Conservation (phyloP, 129 eudicot species). For the Lactuca saligna region DNA sequence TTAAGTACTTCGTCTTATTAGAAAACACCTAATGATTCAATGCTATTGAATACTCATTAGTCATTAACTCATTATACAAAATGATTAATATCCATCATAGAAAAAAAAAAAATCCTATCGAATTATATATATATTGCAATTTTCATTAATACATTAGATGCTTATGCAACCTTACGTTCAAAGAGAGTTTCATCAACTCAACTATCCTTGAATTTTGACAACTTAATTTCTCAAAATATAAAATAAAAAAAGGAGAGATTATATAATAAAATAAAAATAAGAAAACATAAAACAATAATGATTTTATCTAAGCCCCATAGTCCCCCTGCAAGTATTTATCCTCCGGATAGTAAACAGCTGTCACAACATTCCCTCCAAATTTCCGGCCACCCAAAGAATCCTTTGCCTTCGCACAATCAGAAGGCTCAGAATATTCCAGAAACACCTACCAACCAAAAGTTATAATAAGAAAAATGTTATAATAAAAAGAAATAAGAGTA, state of each 20-base stretch:
- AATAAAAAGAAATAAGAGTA: no score
- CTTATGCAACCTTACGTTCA: neutral
- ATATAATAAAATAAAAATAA: neutral
- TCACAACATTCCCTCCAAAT: slow-evolving; percentile 83
- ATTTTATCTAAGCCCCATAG: slow-evolving; percentile 41
- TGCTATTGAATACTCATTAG: neutral
- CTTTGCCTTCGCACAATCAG: slow-evolving; percentile 66
- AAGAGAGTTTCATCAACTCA: neutral
- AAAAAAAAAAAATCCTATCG: neutral
- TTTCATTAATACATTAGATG: neutral
- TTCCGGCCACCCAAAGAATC: slow-evolving; percentile 75
- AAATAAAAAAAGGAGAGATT: no score
- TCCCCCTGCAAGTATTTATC: slow-evolving; percentile 56
- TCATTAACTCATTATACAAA: neutral
- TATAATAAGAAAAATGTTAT: no score
- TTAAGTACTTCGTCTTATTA: no score
- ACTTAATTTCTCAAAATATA: neutral
- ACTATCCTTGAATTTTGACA: neutral
- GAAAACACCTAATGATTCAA: neutral
- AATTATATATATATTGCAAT: no score
- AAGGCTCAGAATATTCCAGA: slow-evolving; percentile 64
- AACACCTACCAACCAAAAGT: slow-evolving; percentile 53
- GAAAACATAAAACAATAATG: neutral
- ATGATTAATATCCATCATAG: no score
- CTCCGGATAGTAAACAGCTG: slow-evolving; percentile 75